phyloP scores from a whole-genome alignment of 2,329 filamentous ascomycete species.

The Podosphaera leucotricha region DNA sequence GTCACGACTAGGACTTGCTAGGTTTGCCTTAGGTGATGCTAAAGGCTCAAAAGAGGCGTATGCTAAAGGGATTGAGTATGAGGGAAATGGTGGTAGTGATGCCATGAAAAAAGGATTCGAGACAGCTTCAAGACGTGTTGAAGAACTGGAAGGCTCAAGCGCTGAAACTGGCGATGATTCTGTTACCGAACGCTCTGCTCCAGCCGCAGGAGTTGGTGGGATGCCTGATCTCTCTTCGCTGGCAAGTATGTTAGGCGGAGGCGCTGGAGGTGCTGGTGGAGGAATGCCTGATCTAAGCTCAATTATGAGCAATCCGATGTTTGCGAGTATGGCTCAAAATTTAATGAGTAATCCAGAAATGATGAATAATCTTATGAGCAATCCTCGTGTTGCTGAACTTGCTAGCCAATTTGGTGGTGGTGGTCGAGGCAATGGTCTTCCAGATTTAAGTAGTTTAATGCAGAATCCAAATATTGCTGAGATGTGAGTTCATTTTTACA shows the following conservation, averaged over 20 bases:
- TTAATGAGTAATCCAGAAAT: conserved; percentile 91
- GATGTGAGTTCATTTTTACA: conserved; percentile 40
- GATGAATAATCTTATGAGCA: conserved; percentile 82
- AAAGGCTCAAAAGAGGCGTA: conserved; percentile 90
- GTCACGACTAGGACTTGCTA: conserved; percentile 76
- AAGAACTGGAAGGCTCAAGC: conserved; percentile 41
- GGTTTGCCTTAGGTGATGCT: conserved; percentile 77
- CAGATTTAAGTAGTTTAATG: conserved; percentile 70
- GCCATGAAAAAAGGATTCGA: conserved; percentile 95
- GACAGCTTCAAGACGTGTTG: conserved; percentile 70
- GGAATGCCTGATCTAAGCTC: conserved; percentile 72
- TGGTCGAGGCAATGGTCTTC: conserved; percentile 47
- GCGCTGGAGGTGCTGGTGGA: conserved; percentile 38
- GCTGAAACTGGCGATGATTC: conserved; percentile 24
- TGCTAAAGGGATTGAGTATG: conserved; percentile 71
- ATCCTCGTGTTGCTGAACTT: conserved; percentile 74
- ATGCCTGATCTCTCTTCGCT: conserved; percentile 50
- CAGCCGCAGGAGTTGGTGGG: conserved; percentile 26
- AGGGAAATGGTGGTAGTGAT: conserved; percentile 82
- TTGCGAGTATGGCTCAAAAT: conserved; percentile 88
- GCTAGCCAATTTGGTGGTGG: conserved; percentile 47
- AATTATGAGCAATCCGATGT: conserved; percentile 97
- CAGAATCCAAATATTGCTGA: conserved; percentile 77
- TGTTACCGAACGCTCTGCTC: conserved; percentile 24
- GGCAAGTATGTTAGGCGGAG: conserved; percentile 47